Percentiles rank a stretch among this genome's conserved stretches.
phyloP scores from a whole-genome alignment of 306 rosid species.

The Heteromeles arbutifolia region DNA sequence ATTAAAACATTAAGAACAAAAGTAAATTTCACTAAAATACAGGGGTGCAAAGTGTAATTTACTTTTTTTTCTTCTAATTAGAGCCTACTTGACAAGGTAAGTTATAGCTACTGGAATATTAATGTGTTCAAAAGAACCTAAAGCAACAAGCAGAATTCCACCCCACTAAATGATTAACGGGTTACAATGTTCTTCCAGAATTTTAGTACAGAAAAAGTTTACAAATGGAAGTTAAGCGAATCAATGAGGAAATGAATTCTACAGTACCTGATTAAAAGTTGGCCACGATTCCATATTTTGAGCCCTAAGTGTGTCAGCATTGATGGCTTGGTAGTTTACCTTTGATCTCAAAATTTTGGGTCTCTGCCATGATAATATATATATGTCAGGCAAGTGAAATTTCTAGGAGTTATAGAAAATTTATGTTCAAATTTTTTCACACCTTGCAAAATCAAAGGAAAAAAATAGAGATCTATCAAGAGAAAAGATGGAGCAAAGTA shows the following conservation, averaged over 20 bases:
- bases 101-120: not conserved
- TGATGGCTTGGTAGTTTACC: constrained; percentile 78
- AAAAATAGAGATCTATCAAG: not conserved
- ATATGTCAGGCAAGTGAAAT: not conserved
- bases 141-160: not conserved
- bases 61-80: not conserved
- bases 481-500: not conserved
- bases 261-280: constrained; percentile 80
- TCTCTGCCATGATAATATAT: constrained; percentile 38
- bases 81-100: not conserved
- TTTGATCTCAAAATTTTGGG: constrained; percentile 77
- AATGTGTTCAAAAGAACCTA: not conserved
- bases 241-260: not conserved
- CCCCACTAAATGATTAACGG: not conserved
- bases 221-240: not conserved
- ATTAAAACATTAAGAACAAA: not conserved
- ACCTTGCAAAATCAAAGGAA: not conserved
- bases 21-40: not conserved
- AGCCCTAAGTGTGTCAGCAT: constrained; percentile 73
- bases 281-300: constrained; percentile 95
- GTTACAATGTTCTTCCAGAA: not conserved
- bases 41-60: not conserved
- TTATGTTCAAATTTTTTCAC: not conserved
- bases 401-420: not conserved
- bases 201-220: not conserved